A percentile compares a stretch with the other conserved stretches of the same genome.
Evolutionary conservation across 352 stramenopile species (phyloP).

Genomic region (Globisporangium takayamanum): DNA sequence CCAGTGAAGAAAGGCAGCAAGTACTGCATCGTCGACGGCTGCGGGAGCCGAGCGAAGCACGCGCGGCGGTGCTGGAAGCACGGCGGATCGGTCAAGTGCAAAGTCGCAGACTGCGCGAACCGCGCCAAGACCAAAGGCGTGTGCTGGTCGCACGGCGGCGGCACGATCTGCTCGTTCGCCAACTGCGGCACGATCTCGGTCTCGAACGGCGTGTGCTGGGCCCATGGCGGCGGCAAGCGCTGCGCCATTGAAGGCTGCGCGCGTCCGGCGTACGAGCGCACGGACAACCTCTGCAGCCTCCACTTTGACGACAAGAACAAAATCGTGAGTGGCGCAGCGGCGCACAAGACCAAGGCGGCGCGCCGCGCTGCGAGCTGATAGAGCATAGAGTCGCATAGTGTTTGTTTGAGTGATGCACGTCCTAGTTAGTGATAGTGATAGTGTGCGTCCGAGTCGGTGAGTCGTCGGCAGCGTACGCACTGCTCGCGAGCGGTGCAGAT

Average conservation of each 20-base stretch:
- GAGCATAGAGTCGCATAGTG: too few species aligned
- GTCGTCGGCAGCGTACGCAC: too few species aligned
- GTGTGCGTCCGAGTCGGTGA: too few species aligned
- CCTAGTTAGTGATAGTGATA: too few species aligned
- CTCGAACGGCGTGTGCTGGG: conserved; percentile 56
- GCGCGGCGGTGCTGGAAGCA: conserved; percentile 47
- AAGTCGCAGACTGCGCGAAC: conserved; percentile 40
- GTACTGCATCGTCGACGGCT: conserved; percentile 48
- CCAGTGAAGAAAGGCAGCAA: conserved; percentile 46
- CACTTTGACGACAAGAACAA: conserved; percentile 20
- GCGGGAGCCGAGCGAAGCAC: conserved; percentile 46
- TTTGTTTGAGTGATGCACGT: too few species aligned
- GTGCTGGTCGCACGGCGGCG: conserved; percentile 56
- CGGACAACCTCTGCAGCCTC: conserved; percentile 43
- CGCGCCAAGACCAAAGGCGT: conserved; percentile 55
- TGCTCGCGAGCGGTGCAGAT: too few species aligned
- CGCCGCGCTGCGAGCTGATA: too few species aligned
- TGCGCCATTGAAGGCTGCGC: conserved; percentile 16
- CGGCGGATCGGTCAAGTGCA: conserved; percentile 57
- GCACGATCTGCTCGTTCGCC: conserved; percentile 38
- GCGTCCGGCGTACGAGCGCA: conserved; percentile 46
- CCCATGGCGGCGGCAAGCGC: conserved; percentile 22
- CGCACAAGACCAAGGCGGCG: too few species aligned
- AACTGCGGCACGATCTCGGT: conserved; percentile 42
- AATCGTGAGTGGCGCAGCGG: too few species aligned